A percentile compares a stretch with the other conserved stretches of the same genome.
Evolutionary conservation across 352 stramenopile genomes (phyloP).

Genomic region (Elongisporangium prolatum): DNA sequence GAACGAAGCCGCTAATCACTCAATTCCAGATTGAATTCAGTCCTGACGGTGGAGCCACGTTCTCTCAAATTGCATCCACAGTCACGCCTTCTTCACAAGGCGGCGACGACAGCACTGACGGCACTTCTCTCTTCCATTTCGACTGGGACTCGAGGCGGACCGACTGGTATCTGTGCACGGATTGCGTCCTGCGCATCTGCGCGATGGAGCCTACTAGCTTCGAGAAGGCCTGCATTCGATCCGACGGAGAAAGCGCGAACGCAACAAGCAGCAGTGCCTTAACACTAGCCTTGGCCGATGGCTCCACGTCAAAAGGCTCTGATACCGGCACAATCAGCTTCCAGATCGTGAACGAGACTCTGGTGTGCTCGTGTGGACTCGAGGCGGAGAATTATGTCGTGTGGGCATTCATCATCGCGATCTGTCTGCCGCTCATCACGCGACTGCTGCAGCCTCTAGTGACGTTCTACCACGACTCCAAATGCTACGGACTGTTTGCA

Average conservation of each 20-base stretch:
- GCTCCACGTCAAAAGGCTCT: slow-evolving; percentile 1
- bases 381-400: slow-evolving; percentile 26
- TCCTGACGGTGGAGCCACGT: slow-evolving; percentile 22
- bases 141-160: slow-evolving; percentile 37
- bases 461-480: slow-evolving; percentile 55
- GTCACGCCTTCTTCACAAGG: slow-evolving; percentile 7
- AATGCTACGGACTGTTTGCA: slow-evolving; percentile 38
- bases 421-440: slow-evolving; percentile 27
- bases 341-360: slow-evolving; percentile 42
- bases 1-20: slow-evolving; percentile 14
- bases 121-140: slow-evolving; percentile 22
- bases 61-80: slow-evolving; percentile 24
- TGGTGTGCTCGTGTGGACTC: slow-evolving; percentile 46
- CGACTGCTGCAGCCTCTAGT: slow-evolving; percentile 48
- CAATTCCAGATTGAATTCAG: slow-evolving; percentile 46
- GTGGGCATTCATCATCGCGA: slow-evolving; percentile 34
- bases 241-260: slow-evolving; percentile 22
- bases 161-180: slow-evolving; percentile 28
- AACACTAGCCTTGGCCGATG: not conserved
- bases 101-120: slow-evolving; percentile 1
- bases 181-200: slow-evolving; percentile 45
- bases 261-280: slow-evolving; percentile 8
- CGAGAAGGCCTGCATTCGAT: slow-evolving; percentile 35
- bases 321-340: slow-evolving; percentile 27
- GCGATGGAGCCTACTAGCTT: slow-evolving; percentile 10